phyloP scores from a whole-genome alignment of 257 asterid genomes.

The Solanum corneliomulleri region DNA sequence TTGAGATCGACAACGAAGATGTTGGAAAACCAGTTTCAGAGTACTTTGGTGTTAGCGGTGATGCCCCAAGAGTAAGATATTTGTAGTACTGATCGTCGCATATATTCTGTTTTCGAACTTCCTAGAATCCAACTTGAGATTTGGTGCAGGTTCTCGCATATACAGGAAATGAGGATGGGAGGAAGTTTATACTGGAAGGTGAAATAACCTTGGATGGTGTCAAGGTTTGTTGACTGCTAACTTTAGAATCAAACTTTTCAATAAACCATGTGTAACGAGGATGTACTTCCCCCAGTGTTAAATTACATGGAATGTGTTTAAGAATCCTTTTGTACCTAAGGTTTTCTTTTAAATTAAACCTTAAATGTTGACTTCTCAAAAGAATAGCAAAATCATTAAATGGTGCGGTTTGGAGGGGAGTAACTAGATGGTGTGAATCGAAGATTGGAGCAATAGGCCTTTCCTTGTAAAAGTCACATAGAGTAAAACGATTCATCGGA shows the following conservation, averaged over 20 bases:
- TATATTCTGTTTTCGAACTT: background rate
- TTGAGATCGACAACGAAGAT: slow-evolving; percentile 72
- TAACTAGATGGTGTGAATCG: background rate
- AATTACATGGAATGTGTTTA: background rate
- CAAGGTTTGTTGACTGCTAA: slow-evolving; percentile 35
- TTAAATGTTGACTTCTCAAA: background rate
- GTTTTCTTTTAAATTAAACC: background rate
- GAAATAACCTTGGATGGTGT: slow-evolving; percentile 50
- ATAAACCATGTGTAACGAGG: background rate
- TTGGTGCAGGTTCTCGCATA: slow-evolving; percentile 70
- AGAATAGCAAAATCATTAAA: background rate
- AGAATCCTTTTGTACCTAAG: background rate
- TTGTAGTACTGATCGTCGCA: background rate
- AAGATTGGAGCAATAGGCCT: background rate
- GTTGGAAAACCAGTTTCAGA: slow-evolving; percentile 75
- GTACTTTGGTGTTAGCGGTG: slow-evolving; percentile 68
- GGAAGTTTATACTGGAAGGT: slow-evolving; percentile 70
- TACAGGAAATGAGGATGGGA: slow-evolving; percentile 86
- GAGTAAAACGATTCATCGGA: background rate
- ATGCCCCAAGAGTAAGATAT: slow-evolving; percentile 44
- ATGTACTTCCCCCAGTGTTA: background rate
- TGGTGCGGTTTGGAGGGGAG: background rate
- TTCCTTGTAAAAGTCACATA: background rate
- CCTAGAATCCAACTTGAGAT: background rate
- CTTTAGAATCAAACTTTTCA: background rate